Conservation (phyloP, 768 basidiomycete genomes). For the Russula abietina region DNA sequence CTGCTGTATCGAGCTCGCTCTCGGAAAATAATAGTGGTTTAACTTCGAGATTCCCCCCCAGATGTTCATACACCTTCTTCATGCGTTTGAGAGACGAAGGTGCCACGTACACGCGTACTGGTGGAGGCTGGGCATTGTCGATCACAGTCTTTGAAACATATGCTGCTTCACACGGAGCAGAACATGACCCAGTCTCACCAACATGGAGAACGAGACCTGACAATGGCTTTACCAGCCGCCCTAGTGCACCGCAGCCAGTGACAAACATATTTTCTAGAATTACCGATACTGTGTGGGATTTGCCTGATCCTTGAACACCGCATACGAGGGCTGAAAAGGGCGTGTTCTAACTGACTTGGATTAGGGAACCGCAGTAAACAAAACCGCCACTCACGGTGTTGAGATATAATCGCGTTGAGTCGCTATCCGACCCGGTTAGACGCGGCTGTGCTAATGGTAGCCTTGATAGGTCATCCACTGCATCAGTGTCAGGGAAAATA, state of each 20-base stretch:
- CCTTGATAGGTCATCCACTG: background rate
- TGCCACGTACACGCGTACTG: constrained; percentile 50
- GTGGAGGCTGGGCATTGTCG: constrained; percentile 29
- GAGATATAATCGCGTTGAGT: constrained; percentile 47
- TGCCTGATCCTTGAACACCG: constrained; percentile 72
- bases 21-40: constrained; percentile 51
- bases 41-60: constrained; percentile 43
- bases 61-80: constrained; percentile 43
- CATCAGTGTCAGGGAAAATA: background rate
- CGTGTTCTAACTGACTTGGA: constrained; percentile 44
- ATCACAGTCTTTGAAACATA: constrained; percentile 33
- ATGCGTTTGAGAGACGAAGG: constrained; percentile 56
- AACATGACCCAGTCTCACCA: constrained; percentile 55
- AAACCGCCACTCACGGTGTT: constrained; percentile 47
- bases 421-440: background rate
- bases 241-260: constrained; percentile 43
- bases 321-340: constrained; percentile 73
- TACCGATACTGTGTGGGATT: constrained; percentile 65
- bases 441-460: background rate
- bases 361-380: background rate
- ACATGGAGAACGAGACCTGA: constrained; percentile 63
- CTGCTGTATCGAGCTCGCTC: constrained; percentile 59
- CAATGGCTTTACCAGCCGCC: constrained; percentile 48
- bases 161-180: constrained; percentile 61
- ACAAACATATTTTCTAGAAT: constrained; percentile 68